phyloP scores from a whole-genome alignment of 768 basidiomycete species.

The Ramaria rubella region DNA sequence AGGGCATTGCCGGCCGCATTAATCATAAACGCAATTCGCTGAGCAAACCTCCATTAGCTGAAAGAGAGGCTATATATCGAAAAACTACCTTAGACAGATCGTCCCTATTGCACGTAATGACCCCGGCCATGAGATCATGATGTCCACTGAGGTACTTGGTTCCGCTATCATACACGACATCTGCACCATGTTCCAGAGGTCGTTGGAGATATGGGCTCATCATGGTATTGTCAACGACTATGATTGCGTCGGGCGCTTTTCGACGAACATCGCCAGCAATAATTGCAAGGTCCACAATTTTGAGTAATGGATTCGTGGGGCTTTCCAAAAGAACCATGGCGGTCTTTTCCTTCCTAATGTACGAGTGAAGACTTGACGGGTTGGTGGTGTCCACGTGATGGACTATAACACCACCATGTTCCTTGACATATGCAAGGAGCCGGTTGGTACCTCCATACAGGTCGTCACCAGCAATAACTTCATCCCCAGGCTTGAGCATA shows the following conservation, averaged over 20 bases:
- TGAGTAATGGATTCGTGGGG: slow-evolving; percentile 94
- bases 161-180: slow-evolving; percentile 95
- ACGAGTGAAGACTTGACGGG: slow-evolving; percentile 52
- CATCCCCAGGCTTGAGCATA: slow-evolving; percentile 89
- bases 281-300: slow-evolving; percentile 82
- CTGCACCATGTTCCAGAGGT: slow-evolving; percentile 92
- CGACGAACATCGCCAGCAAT: slow-evolving; percentile 84
- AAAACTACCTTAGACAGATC: slow-evolving; percentile 73
- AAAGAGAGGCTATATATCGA: slow-evolving; percentile 9
- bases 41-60: slow-evolving; percentile 6
- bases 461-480: slow-evolving; percentile 94
- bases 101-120: slow-evolving; percentile 86
- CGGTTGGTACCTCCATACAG: slow-evolving; percentile 98
- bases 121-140: slow-evolving; percentile 98
- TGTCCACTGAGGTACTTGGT: slow-evolving; percentile 98
- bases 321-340: slow-evolving; percentile 96
- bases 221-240: slow-evolving; percentile 98
- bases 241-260: slow-evolving; percentile 67
- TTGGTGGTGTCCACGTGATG: slow-evolving; percentile 92
- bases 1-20: slow-evolving; percentile 93
- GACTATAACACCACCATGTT: slow-evolving; percentile 82
- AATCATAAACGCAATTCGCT: slow-evolving; percentile 88
- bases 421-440: slow-evolving; percentile 80
- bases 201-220: slow-evolving; percentile 98
- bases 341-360: slow-evolving; percentile 66